Base-by-base conservation (phyloP, 768 basidiomycete species). In the button mushroom (Agaricus bisporus) region DNA sequence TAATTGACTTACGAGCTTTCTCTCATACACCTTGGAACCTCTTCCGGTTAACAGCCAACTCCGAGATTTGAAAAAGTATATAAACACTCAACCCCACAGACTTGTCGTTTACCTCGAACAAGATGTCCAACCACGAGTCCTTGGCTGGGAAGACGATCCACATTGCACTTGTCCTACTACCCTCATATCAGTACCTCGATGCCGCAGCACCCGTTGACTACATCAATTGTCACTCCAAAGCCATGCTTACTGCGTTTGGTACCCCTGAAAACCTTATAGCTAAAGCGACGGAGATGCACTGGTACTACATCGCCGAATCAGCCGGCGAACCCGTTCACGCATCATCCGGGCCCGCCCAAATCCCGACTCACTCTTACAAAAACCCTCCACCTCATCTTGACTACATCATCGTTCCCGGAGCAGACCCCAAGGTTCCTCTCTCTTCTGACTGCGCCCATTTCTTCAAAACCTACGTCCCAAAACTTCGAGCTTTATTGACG, bases 381-480 rank as follows among this genome's bases (percentile, higher is more conserved):
- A 49, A 46, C 15, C 58, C 60, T 18, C 65, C 64, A 2, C 49
- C 41, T 3, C 53, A 54, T 20, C 56, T 67, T 38, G 63, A 67
- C 49, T 63, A 62, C 49, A 54, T 67, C 18, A 10, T 67, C 32
- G 56, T 67, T n/a, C 66, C 66, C 7, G 66, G 66, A 5, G 58
- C 60, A 5, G 51, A 60, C 37, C 63, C 63, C 1, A 28, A 18
- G 10, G 28, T n/a, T 7, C 25, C 28, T 1, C 50, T 61, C 39
- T 54, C 61, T 15, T 29, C 57, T 4, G 60, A 44, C 7, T 61
- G 57, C 29, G 47, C 37, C n/a, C 41, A 50, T 1, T 67, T 63
- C 53, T 35, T 67, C 8, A 42, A 59, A 42, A 55, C 54, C 3
- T 48, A 47, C 14, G 48, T 58, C 28, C 56, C 59, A 2, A 55